phyloP scores from a whole-genome alignment of 192 early-diverging fungal genomes.

The Lunasporangiospora selenospora region DNA sequence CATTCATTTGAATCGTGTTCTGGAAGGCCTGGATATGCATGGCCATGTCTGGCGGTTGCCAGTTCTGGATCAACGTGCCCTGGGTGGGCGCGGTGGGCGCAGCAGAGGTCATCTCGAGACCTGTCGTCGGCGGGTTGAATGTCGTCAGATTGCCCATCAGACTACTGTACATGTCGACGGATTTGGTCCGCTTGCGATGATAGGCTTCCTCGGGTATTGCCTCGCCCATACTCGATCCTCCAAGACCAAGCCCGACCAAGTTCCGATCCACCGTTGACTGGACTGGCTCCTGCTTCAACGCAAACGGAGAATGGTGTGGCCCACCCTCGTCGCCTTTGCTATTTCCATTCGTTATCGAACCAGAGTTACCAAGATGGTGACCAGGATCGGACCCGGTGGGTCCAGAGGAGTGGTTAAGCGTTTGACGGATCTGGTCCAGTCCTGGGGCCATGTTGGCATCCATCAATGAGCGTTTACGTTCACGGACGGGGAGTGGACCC shows the following conservation, averaged over 20 bases:
- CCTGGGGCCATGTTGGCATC: conserved; percentile 39
- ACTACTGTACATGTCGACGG: conserved; percentile 45
- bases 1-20: conserved; percentile 36
- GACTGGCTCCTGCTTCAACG: conserved; percentile 16
- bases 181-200: conserved; percentile 45
- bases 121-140: background rate
- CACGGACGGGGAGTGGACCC: conserved; percentile 41
- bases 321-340: no score
- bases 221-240: background rate
- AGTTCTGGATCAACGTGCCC: conserved; percentile 39
- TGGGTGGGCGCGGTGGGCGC: conserved; percentile 12
- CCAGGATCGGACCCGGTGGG: no score
- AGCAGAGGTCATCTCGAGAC: conserved; percentile 17
- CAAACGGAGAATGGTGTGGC: background rate
- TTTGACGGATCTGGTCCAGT: conserved; percentile 41
- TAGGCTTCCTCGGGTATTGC: conserved; percentile 24
- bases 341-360: no score
- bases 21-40: conserved; percentile 36
- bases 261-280: conserved; percentile 1
- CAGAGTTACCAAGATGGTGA: no score
- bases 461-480: conserved; percentile 41
- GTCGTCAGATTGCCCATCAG: conserved; percentile 20
- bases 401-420: conserved; percentile 6
- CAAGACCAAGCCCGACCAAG: conserved; percentile 28
- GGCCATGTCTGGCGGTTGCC: conserved; percentile 49